phyloP scores from a whole-genome alignment of 495 filamentous ascomycete genomes.

The Mytilinidion resinicola region DNA sequence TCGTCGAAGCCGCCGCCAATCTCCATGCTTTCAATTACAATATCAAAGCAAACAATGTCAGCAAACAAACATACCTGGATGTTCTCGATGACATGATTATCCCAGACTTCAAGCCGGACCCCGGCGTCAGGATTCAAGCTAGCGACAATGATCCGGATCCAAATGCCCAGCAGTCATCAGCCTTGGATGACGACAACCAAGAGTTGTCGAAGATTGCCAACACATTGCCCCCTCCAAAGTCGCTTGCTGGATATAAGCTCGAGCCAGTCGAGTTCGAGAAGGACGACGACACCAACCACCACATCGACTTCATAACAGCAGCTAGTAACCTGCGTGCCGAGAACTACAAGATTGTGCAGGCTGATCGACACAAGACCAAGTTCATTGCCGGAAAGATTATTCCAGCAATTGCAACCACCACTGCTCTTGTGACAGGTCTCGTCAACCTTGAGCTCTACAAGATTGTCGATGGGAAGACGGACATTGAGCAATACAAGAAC shows the following conservation, averaged over 20 bases:
- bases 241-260: constrained; percentile 78
- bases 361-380: constrained; percentile 95
- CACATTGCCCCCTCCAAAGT: constrained; percentile 67
- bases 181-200: constrained; percentile 57
- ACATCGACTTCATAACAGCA: constrained; percentile 98
- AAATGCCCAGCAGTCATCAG: constrained; percentile 54
- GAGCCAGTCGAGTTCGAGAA: constrained; percentile 97
- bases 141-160: constrained; percentile 93
- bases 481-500: constrained; percentile 98
- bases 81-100: constrained; percentile 91
- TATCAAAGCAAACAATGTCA: constrained; percentile 71
- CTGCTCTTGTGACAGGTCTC: constrained; percentile 88
- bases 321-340: constrained; percentile 94
- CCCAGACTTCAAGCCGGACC: constrained; percentile 88
- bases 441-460: constrained; percentile 94
- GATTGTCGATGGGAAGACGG: constrained; percentile 87
- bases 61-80: constrained; percentile 61
- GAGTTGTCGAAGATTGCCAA: constrained; percentile 63
- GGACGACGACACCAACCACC: constrained; percentile 95
- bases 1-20: constrained; percentile 81
- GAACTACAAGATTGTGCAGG: constrained; percentile 91
- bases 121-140: constrained; percentile 93
- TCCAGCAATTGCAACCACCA: constrained; percentile 96
- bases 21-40: constrained; percentile 98
- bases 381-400: constrained; percentile 99